These are phyloP conservation scores for Spathaspora gorwiae DNA, from an alignment of 805 yeast species.

Conservation along the genomic window DNA sequence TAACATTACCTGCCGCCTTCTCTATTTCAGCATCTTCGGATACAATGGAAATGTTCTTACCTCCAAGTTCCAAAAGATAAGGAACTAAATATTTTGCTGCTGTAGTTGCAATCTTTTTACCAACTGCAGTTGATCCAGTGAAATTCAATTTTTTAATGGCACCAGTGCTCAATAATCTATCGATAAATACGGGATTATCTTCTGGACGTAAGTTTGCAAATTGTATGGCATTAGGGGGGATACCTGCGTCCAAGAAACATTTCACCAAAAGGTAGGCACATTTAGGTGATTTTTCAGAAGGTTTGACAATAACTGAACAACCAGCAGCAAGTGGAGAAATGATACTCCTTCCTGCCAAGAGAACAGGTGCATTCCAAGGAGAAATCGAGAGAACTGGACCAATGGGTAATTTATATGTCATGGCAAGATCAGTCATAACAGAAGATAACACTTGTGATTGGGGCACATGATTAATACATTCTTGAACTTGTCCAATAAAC, in stretches of 20 bases:
- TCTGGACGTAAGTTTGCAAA: conserved; percentile 26
- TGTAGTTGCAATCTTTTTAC: conserved; percentile 27
- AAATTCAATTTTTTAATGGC: conserved; percentile 36
- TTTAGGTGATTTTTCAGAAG: conserved; percentile 36
- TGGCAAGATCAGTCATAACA: conserved; percentile 14
- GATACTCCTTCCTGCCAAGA: conserved; percentile 35
- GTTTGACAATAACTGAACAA: conserved; percentile 41
- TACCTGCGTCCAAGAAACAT: conserved; percentile 34
- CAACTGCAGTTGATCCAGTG: conserved; percentile 43
- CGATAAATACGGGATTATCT: conserved; percentile 21
- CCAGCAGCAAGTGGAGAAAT: conserved; percentile 46
- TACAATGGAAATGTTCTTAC: conserved; percentile 37
- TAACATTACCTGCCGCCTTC: conserved; percentile 21
- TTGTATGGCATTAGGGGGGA: conserved; percentile 32
- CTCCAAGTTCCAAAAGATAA: conserved; percentile 41
- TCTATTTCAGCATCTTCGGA: conserved; percentile 28
- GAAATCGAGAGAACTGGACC: conserved; percentile 45
- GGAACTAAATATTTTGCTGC: conserved; percentile 41
- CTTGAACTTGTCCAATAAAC: conserved; percentile 24
- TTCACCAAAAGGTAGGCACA: conserved; percentile 27
- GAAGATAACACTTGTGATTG: conserved; percentile 15
- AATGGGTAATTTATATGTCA: conserved; percentile 33
- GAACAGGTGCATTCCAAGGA: conserved; percentile 49
- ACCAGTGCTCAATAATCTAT: conserved; percentile 20
- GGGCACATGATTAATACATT: conserved; percentile 18